A percentile compares a stretch with the other conserved stretches of the same genome.
These are phyloP conservation scores for Tolypocladium capitatum DNA, from an alignment of 2,329 filamentous ascomycete genomes.

Conservation along the genomic window DNA sequence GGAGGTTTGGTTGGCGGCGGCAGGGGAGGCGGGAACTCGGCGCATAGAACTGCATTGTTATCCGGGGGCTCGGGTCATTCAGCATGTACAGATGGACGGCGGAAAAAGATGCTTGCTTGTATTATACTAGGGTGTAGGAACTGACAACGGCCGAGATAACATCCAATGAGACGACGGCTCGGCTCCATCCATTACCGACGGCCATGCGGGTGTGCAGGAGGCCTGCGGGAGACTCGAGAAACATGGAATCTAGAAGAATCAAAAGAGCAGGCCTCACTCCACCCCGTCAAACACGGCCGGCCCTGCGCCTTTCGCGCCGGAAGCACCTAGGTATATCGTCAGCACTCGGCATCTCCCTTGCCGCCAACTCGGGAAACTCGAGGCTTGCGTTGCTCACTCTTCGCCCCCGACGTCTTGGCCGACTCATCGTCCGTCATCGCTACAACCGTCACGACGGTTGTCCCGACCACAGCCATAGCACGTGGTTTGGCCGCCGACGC, in stretches of 20 bases:
- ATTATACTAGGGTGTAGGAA: conserved; percentile 6
- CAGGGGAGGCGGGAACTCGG: background rate
- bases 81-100: background rate
- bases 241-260: background rate
- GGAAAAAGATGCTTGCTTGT: background rate
- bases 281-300: no score
- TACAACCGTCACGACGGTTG: conserved; percentile 1
- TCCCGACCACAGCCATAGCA: conserved; percentile 2
- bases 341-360: background rate
- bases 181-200: background rate
- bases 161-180: background rate
- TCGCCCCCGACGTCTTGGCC: background rate
- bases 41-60: conserved; percentile 1
- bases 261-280: background rate
- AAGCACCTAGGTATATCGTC: background rate
- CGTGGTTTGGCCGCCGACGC: background rate
- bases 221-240: background rate
- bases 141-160: conserved; percentile 2
- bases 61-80: background rate
- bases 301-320: no score
- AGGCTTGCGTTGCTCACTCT: no score
- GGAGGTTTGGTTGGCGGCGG: background rate
- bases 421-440: background rate
- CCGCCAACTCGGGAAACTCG: no score
- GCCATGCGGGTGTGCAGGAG: no score